A percentile compares a stretch with the other conserved stretches of the same genome.
These are phyloP conservation scores for Clarireedia sp. DNA, from an alignment of 2,329 filamentous ascomycete species.

Conservation along the genomic window DNA sequence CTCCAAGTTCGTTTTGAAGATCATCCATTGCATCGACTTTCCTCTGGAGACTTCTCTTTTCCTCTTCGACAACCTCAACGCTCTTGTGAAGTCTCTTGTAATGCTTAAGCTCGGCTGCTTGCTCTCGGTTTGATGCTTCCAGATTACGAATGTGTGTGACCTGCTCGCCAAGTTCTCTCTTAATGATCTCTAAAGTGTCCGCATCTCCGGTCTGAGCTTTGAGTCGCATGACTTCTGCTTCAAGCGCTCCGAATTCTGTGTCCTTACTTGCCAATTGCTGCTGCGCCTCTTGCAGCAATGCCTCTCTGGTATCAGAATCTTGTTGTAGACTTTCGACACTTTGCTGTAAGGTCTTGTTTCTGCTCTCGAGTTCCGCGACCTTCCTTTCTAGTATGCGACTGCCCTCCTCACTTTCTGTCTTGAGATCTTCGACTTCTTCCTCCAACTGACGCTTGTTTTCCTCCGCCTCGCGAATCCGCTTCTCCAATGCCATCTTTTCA, in stretches of 20 bases:
- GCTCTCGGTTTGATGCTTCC: constrained; percentile 73
- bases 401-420: constrained; percentile 57
- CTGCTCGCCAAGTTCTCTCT: constrained; percentile 82
- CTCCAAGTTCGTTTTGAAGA: constrained; percentile 67
- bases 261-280: constrained; percentile 55
- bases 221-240: constrained; percentile 73
- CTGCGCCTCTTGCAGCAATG: constrained; percentile 27
- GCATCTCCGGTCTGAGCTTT: constrained; percentile 83
- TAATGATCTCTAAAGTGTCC: constrained; percentile 78
- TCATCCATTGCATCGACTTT: constrained; percentile 68
- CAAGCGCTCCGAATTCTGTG: constrained; percentile 61
- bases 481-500: constrained; percentile 59
- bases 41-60: constrained; percentile 76
- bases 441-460: constrained; percentile 66
- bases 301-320: constrained; percentile 34
- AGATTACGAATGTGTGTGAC: constrained; percentile 83
- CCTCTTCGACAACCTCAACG: constrained; percentile 91
- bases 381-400: constrained; percentile 55
- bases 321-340: constrained; percentile 42
- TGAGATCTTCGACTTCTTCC: constrained; percentile 73
- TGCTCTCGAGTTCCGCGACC: constrained; percentile 52
- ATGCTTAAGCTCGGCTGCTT: constrained; percentile 70
- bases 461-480: constrained; percentile 59
- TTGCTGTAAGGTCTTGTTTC: constrained; percentile 49
- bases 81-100: constrained; percentile 75